Evolutionary conservation across 108 stramenopile genomes (phyloP), one percentile per base, ranked within the genome.

Genomic region (Cylindrotheca fusiformis): DNA sequence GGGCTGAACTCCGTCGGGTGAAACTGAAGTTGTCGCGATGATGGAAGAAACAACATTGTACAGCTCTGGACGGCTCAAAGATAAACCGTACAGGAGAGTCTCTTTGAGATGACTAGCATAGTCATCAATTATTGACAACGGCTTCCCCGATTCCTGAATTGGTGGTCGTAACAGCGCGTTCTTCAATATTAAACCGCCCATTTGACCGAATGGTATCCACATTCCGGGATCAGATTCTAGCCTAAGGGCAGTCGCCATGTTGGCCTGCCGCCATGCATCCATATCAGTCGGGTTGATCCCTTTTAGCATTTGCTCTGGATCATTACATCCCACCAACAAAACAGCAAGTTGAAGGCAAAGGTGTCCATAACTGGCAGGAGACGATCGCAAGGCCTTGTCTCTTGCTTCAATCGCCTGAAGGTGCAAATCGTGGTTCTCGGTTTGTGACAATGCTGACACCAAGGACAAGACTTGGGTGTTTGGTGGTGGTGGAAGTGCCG

Each of bases 131-230:
- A 63, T 19, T 41, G 58, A 53, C 56, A 68, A 45, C 48, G 72
- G 2, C 30, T 32, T 30, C 1, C 33, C 46, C 3, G 25, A 22
- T 33, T 14, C 32, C 36, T 32, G 65, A 1, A 76, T 68, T 0
- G 89, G 89, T 1, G 90, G 91, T 20, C 80, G 48, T 1, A 87
- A 55, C 26, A 93, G 41, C 0, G 87, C 91, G 55, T 96, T 93
- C 63, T 96, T 96, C 21, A 96, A 68, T 48, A 94, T 69, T 32
- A 96, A 65, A 30, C 93, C 95, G 17, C 89, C 91, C 86, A 93
- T 88, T 84, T 94, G 91, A 32, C 95, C 88, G 49, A 96, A 76
- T 24, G 71, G 77, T 50, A 78, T 79, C 88, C 88, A 96, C 52
- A 67, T 45, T n/a, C 27, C 44, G 14, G 54, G 56, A 24, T 81